A percentile compares a stretch with the other conserved stretches of the same genome.
phyloP scores from a whole-genome alignment of 257 asterid genomes.

The Ballota nigra region DNA sequence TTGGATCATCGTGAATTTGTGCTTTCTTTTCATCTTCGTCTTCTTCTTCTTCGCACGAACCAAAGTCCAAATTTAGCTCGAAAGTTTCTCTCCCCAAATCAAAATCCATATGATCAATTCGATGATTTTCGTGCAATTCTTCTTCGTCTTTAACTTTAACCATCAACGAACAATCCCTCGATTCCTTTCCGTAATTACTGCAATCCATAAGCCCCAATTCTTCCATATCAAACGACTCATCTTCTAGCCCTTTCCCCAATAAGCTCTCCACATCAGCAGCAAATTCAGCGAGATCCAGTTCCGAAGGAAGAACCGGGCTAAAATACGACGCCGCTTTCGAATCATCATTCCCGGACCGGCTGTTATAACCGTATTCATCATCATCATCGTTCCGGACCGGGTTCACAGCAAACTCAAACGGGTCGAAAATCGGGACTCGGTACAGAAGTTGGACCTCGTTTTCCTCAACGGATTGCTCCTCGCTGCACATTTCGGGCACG shows the following conservation, averaged over 20 bases:
- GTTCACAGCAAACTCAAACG: slow-evolving; percentile 24
- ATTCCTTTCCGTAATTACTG: neutral
- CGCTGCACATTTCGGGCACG: slow-evolving; percentile 68
- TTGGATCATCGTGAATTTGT: neutral
- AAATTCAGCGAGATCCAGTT: slow-evolving; percentile 69
- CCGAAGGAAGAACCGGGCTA: slow-evolving; percentile 49
- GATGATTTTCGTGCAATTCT: neutral
- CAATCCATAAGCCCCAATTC: slow-evolving; percentile 57
- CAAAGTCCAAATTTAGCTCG: slow-evolving; percentile 51
- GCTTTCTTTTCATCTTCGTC: neutral
- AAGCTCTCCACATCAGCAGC: slow-evolving; percentile 83
- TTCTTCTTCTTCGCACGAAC: slow-evolving; percentile 18
- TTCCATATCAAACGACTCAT: slow-evolving; percentile 61
- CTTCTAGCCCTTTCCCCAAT: slow-evolving; percentile 75
- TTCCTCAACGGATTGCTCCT: slow-evolving; percentile 52
- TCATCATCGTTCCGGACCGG: neutral
- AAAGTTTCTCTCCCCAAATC: slow-evolving; percentile 43
- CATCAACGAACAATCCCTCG: slow-evolving; percentile 14
- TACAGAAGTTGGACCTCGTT: slow-evolving; percentile 61
- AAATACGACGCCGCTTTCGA: slow-evolving; percentile 15
- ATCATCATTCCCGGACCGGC: neutral
- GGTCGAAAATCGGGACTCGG: slow-evolving; percentile 66
- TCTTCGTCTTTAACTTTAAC: slow-evolving; percentile 46
- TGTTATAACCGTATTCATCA: neutral
- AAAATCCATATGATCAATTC: slow-evolving; percentile 6